Conservation (phyloP, 108 stramenopile genomes). For the Skeletonema tropicum region DNA sequence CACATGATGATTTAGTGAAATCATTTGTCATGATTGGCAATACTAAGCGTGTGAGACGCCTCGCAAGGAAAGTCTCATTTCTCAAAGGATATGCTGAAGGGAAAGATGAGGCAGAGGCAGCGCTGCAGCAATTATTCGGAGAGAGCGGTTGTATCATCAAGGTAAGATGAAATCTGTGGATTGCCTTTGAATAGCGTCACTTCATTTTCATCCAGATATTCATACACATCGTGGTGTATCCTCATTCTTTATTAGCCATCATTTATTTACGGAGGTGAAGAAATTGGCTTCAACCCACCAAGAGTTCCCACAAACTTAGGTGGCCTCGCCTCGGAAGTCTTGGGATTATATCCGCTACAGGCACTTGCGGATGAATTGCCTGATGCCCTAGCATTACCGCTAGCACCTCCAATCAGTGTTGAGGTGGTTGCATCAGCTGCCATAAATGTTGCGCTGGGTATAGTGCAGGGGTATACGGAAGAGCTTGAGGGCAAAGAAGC, state of each 20-base stretch:
- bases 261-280: slow-evolving; percentile 9
- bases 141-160: slow-evolving; percentile 2
- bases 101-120: background rate
- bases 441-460: slow-evolving; percentile 9
- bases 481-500: slow-evolving; percentile 12
- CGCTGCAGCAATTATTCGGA: slow-evolving; percentile 1
- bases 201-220: background rate
- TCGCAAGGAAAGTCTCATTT: background rate
- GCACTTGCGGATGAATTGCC: slow-evolving; percentile 6
- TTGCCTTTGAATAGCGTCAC: background rate
- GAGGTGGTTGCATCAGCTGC: slow-evolving; percentile 10
- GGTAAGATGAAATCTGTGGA: background rate
- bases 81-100: slow-evolving; percentile 2
- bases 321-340: background rate
- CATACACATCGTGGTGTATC: background rate
- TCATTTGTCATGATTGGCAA: slow-evolving; percentile 10
- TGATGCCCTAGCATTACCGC: background rate
- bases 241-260: background rate
- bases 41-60: background rate
- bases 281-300: background rate
- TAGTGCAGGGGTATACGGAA: background rate
- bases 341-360: slow-evolving; percentile 1
- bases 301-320: background rate
- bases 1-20: background rate
- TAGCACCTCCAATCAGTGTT: background rate